Evolutionary conservation across 208 protist species (phyloP), one percentile per base, ranked within the genome.

Genomic region (Naegleria fowleri): DNA sequence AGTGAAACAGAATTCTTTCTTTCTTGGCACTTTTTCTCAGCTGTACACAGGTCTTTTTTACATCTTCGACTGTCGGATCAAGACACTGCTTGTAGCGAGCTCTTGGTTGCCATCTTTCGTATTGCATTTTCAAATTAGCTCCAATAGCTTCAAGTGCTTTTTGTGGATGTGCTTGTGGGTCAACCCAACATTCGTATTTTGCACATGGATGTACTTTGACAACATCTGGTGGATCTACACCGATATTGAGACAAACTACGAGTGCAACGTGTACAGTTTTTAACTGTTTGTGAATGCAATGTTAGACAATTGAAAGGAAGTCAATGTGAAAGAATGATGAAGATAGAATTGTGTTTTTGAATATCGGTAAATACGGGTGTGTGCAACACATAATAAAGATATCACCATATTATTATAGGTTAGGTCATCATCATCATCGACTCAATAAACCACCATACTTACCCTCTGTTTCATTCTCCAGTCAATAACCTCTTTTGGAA

Each of bases 211-310:
- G 93, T 36, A 98, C 95, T 38, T 97, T 96, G 4, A 98, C 94
- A 76, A 98, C 97, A 93, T 99, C 98, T 9, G 98, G 98, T 48
- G 98, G 98, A 94, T 99, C 98, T 88, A 98, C 97, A 86, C 98
- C 98, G 91, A 99, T 98, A 94, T 99, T 98, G 7, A 99, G 95
- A 93, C 98, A 99, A 36, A 99, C 86, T 48, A 99, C 94, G 3
- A 99, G 92, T 41, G 97, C 93, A 15, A 97, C 95, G 67, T 97
- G 92, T 16, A 48, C 48, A 25, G 87, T 90, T 90, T 90, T 90
- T 39, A 89, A 67, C 86, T 89, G 5, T 33, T 5, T 25, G 43
- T 33, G 29, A 33, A 67, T 67, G 19, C 15, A 67, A 67, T 25
- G 55, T 9, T 25, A 67, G 19, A 25, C 9, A 67, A 67, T 67